Evolutionary conservation across 2,329 filamentous ascomycete genomes (phyloP), one percentile per base, ranked within the genome.

Genomic region (Pseudogymnoascus sp.): DNA sequence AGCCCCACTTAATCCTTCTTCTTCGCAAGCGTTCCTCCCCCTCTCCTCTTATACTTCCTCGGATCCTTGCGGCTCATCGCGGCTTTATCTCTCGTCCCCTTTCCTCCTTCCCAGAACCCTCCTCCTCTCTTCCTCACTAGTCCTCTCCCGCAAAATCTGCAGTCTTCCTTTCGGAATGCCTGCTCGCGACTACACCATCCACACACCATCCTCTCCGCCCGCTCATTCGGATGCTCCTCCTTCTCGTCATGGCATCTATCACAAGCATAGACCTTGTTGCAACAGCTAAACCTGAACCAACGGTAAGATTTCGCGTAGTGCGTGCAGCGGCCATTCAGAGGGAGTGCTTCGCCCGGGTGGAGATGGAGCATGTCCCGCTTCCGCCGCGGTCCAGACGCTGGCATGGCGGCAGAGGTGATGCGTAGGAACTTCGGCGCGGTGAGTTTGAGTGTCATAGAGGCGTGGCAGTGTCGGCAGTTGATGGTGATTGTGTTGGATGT

Each of bases 81-180:
- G 33, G 76, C 77, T 74, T 80, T 83, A 72, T 92, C 88, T 65
- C 90, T 79, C n/a, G 89, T 93, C 1, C 89, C 89, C 73, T 89
- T 91, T 1, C 91, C 91, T 10, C 91, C 91, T 77, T 96, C 91
- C 91, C 91, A 96, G 75, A 92, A 96, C 0, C 91, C 91, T 47
- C 78, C 78, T 2, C 84, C 83, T 71, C 85, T 87, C 67, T 76
- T 80, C 0, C 89, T 86, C 61, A 92, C 81, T 11, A 95, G 82
- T 60, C 81, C 83, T 35, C 86, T 79, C 59, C 87, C 88, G 71
- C 91, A 96, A 70, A 90, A 85, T 1, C 79, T 81, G 73, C 91
- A 96, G 65, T 87, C 86, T 71, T 93, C 89, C 1, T 88, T 86
- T 21, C 86, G 79, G 74, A 91, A 96, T 67, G 86, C 86, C 76